phyloP scores from a whole-genome alignment of 164 flowering plant genomes.

The Vitis rotundifolia region DNA sequence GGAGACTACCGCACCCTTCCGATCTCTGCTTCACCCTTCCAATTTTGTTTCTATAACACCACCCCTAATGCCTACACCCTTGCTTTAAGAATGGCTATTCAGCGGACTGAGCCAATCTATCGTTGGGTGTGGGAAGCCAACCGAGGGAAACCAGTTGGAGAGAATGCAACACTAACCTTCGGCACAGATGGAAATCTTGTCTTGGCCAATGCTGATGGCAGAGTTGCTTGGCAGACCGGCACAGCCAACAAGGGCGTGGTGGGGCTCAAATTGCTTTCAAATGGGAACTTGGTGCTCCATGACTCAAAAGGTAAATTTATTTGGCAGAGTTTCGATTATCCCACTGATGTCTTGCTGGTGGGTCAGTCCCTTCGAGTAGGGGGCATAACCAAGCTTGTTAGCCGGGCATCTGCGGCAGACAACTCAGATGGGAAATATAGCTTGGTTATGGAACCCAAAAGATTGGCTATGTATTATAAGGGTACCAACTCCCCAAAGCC shows the following conservation, averaged over 20 bases:
- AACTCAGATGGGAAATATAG: constrained; percentile 34
- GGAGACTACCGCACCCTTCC: constrained; percentile 8
- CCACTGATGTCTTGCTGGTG: constrained; percentile 40
- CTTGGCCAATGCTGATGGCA: constrained; percentile 23
- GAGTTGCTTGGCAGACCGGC: constrained; percentile 20
- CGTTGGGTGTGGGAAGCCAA: constrained; percentile 49
- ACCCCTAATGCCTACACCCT: constrained; percentile 21
- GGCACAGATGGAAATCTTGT: constrained; percentile 34
- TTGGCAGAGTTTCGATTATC: constrained; percentile 24
- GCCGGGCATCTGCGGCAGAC: constrained; percentile 25
- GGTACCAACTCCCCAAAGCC: background rate
- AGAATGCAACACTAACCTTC: constrained; percentile 32
- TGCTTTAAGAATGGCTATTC: constrained; percentile 9
- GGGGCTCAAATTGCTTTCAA: constrained; percentile 17
- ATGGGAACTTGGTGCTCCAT: constrained; percentile 22
- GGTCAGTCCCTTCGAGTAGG: constrained; percentile 35
- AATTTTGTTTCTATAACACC: constrained; percentile 29
- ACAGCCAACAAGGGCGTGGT: constrained; percentile 30
- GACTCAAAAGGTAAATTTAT: constrained; percentile 13
- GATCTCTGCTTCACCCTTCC: background rate
- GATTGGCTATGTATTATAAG: constrained; percentile 4
- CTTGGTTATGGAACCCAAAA: constrained; percentile 22
- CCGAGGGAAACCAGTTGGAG: constrained; percentile 29
- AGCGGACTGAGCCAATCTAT: constrained; percentile 15
- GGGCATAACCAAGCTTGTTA: constrained; percentile 30